These are phyloP conservation scores for Penicillium sp. DNA, from an alignment of 2,329 filamentous ascomycete genomes.

Conservation along the genomic window DNA sequence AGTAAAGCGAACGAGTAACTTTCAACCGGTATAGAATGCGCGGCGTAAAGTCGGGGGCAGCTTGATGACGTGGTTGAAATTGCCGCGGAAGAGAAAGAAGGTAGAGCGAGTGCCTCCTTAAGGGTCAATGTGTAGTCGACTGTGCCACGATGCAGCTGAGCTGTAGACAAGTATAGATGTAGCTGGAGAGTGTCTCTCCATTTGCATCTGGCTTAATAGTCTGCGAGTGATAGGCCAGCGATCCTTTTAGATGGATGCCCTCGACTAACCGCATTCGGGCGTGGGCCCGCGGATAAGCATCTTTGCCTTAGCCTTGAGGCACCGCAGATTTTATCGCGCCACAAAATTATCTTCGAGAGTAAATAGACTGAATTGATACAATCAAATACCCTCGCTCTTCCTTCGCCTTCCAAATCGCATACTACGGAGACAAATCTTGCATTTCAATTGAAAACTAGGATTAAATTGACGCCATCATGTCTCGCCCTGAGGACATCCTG, in stretches of 20 bases:
- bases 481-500: constrained; percentile 93
- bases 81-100: neutral
- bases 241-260: neutral
- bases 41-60: neutral
- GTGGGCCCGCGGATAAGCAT: neutral
- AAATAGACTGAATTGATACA: neutral
- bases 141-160: neutral
- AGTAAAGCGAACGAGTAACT: neutral
- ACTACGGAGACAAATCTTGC: neutral
- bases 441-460: neutral
- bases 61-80: neutral
- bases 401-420: neutral
- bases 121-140: neutral
- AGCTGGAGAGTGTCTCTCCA: neutral
- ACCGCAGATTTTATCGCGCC: constrained; percentile 5
- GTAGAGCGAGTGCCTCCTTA: neutral
- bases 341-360: neutral
- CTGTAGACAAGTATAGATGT: neutral
- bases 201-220: constrained; percentile 10
- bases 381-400: neutral
- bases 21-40: neutral
- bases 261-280: neutral
- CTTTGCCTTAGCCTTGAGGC: constrained; percentile 13
- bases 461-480: constrained; percentile 60
- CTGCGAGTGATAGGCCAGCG: constrained; percentile 4